Conservation (phyloP, 2,329 filamentous ascomycete genomes). For the Diaporthe velutina region DNA sequence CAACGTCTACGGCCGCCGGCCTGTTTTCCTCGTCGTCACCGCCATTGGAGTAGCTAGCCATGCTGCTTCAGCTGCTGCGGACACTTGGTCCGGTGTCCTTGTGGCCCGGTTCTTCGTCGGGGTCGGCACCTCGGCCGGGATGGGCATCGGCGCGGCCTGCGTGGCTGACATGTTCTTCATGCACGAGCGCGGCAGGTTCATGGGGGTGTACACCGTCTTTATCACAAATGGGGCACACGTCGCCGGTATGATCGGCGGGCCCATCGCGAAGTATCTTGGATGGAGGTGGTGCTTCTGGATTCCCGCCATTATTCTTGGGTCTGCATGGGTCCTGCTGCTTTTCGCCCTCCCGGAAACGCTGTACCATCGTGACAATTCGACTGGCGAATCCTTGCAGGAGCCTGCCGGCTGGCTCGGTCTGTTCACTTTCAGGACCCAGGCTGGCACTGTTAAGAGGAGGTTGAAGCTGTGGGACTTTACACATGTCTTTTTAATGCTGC, state of each 20-base stretch:
- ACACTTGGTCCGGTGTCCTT: background rate
- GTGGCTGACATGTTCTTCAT: slow-evolving; percentile 25
- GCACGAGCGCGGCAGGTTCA: background rate
- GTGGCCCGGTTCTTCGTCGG: background rate
- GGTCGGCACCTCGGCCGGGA: slow-evolving; percentile 8
- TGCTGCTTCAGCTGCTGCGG: background rate
- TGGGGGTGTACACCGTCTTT: slow-evolving; percentile 5
- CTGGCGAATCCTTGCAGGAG: background rate
- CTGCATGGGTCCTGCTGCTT: background rate
- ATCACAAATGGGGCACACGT: slow-evolving; percentile 8
- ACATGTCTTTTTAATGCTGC: slow-evolving; percentile 15
- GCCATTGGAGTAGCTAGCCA: background rate
- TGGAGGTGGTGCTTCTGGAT: slow-evolving; percentile 18
- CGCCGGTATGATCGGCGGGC: slow-evolving; percentile 3
- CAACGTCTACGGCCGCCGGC: slow-evolving; percentile 21
- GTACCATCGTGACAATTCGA: background rate
- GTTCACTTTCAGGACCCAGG: background rate
- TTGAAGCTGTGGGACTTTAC: slow-evolving; percentile 13
- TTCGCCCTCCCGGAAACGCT: background rate
- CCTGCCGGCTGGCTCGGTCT: background rate
- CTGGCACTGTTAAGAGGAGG: background rate
- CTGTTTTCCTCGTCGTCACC: background rate
- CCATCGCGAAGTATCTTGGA: slow-evolving; percentile 9
- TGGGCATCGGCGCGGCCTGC: background rate
- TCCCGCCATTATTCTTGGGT: slow-evolving; percentile 6